phyloP scores from a whole-genome alignment of 129 eudicot genomes.

The Flaveria linearis region DNA sequence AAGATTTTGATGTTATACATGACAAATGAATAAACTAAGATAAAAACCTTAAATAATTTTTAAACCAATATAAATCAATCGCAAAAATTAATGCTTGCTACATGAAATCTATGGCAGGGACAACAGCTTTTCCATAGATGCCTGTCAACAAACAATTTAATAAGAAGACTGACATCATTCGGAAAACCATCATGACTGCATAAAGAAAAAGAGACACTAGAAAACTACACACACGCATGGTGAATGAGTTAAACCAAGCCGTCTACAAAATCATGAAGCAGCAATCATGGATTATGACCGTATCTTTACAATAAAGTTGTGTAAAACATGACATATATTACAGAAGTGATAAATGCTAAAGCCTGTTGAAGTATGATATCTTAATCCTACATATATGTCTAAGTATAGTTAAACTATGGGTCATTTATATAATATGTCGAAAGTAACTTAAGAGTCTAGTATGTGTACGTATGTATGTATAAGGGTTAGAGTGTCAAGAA shows the following conservation, averaged over 20 bases:
- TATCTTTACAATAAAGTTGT: neutral
- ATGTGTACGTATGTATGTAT: too few relatives aligned
- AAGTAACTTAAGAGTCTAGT: too few relatives aligned
- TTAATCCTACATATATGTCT: too few relatives aligned
- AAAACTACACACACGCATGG: neutral
- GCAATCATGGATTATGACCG: neutral
- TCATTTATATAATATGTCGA: too few relatives aligned
- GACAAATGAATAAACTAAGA: neutral
- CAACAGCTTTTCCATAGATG: too few relatives aligned
- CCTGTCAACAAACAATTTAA: too few relatives aligned
- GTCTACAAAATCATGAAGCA: neutral
- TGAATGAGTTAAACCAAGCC: neutral
- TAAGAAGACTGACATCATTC: too few relatives aligned
- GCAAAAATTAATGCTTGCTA: conserved; percentile 85
- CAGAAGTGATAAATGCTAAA: neutral
- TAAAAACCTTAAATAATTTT: neutral
- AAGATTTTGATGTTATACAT: conserved; percentile 19
- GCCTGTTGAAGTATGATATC: too few relatives aligned
- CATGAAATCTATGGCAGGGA: too few relatives aligned
- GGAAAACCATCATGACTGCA: neutral
- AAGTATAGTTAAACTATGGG: too few relatives aligned
- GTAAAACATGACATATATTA: neutral
- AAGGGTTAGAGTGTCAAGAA: too few relatives aligned
- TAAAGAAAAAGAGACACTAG: neutral
- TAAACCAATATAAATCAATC: conserved; percentile 3